These are phyloP conservation scores for Boletus vinaceobasis DNA, from an alignment of 768 basidiomycete genomes.

Conservation along the genomic window DNA sequence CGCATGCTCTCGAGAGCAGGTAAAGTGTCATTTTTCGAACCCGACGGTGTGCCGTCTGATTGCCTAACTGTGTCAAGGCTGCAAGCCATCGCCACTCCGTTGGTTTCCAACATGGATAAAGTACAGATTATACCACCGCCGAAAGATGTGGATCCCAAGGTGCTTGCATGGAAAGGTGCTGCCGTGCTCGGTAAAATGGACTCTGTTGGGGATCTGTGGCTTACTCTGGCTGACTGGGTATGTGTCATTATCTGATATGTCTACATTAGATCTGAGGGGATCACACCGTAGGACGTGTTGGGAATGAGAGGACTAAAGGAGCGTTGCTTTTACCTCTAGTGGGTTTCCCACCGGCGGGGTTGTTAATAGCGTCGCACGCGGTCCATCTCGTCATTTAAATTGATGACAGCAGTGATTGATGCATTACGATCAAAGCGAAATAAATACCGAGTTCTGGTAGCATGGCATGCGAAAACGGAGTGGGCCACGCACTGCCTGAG, in stretches of 20 bases:
- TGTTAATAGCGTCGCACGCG: background rate
- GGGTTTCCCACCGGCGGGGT: background rate
- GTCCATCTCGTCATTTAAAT: background rate
- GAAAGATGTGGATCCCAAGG: slow-evolving; percentile 85
- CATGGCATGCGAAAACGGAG: slow-evolving; percentile 6
- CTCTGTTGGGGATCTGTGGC: slow-evolving; percentile 84
- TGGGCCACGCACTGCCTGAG: slow-evolving; percentile 2
- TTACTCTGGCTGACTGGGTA: slow-evolving; percentile 86
- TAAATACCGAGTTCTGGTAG: slow-evolving; percentile 2
- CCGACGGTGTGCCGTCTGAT: slow-evolving; percentile 4
- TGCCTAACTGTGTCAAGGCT: slow-evolving; percentile 34
- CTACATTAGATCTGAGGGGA: slow-evolving; percentile 2
- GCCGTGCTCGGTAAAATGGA: slow-evolving; percentile 92
- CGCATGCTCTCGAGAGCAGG: slow-evolving; percentile 87
- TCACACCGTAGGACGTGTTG: slow-evolving; percentile 54
- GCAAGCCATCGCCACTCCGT: slow-evolving; percentile 79
- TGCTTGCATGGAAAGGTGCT: slow-evolving; percentile 94
- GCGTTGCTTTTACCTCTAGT: slow-evolving; percentile 72
- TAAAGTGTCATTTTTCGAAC: slow-evolving; percentile 22
- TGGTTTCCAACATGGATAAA: slow-evolving; percentile 81
- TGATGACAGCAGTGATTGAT: background rate
- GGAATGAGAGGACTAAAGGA: slow-evolving; percentile 82
- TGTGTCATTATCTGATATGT: slow-evolving; percentile 19
- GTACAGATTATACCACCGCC: slow-evolving; percentile 93
- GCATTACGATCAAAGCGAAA: slow-evolving; percentile 15